Percentiles rank a stretch among this genome's conserved stretches.
Conservation (phyloP, 2,329 filamentous ascomycete genomes). For the Colletotrichum sp. region DNA sequence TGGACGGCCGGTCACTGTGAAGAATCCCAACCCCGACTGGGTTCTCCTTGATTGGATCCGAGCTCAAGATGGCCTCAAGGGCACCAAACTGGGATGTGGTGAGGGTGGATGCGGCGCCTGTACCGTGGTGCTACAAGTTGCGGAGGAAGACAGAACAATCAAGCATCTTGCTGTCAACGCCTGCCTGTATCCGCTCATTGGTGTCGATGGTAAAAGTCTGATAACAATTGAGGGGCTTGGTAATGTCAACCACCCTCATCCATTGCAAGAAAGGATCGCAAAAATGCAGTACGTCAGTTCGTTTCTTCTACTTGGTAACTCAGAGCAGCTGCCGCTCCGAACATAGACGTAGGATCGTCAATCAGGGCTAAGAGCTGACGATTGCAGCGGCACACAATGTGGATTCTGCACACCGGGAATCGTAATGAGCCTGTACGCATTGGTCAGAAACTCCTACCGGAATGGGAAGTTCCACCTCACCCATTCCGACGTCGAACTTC, state of each 20-base stretch:
- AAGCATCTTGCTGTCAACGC: not conserved
- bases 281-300: not conserved
- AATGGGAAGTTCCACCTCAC: not conserved
- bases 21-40: slow-evolving; percentile 33
- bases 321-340: too few species aligned
- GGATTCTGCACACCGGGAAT: not conserved
- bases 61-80: slow-evolving; percentile 24
- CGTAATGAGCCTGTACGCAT: not conserved
- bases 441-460: not conserved
- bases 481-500: not conserved
- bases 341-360: too few species aligned
- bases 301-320: too few species aligned
- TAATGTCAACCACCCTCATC: not conserved
- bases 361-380: not conserved
- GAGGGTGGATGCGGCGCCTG: not conserved
- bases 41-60: slow-evolving; percentile 33
- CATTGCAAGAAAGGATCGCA: not conserved
- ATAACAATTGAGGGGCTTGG: not conserved
- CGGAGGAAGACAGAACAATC: not conserved
- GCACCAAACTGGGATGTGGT: not conserved
- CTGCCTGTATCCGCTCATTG: not conserved
- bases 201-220: not conserved
- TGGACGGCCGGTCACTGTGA: slow-evolving; percentile 25
- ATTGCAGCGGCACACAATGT: not conserved
- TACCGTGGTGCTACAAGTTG: not conserved